Base-by-base conservation (phyloP, 2,329 filamentous ascomycete species). In the Ophiocordyceps camponoti-leonardi region DNA sequence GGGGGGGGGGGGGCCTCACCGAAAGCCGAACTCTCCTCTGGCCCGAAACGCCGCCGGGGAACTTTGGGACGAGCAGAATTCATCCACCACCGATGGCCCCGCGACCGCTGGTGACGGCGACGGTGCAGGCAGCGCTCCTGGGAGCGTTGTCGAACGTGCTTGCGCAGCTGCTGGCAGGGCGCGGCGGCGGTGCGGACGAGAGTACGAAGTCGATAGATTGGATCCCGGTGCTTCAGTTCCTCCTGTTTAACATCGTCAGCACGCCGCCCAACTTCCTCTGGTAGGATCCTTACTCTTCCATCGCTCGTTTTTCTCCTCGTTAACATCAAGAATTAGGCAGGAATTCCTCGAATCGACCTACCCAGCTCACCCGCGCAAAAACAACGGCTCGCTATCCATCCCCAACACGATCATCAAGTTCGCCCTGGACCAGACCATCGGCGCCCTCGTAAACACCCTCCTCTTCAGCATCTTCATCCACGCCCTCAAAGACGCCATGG, bases 211-310 rank as follows among this genome's bases (percentile, higher is more conserved):
- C 66, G 22, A 66, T 93, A 53, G 75, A 87, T 61, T 71, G 72
- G 62, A 63, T 73, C 6, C 77, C 82, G 4, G 69, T 94, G 41
- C 65, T 87, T 52, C 83, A 87, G 58, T 94, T 93, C 62, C 65
- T 84, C 44, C 56, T 86, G 45, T 94, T 81, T 67, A 75, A 80
- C 51, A 57, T 84, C 31, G 58, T 94, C 48, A 81, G 73, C 61
- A 82, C 80, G 39, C 86, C 87, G 3, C 83, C 83, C 41, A 95
- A 95, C 63, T 85, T 86, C 57, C 58, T 85, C 54, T 94, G 86
- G 87, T 78, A 60, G 53, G 65, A 61, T n/a, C 31, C n/a, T n/a
- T n/a, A 33, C n/a, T 20, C 31, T 11, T 19, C 28, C 14, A 14
- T 28, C 11, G 13, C 8, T 14, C 5, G 28, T 13, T 20, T 23